Evolutionary conservation across 2,329 filamentous ascomycete species (phyloP).

Genomic region (Aspergillus sp.): DNA sequence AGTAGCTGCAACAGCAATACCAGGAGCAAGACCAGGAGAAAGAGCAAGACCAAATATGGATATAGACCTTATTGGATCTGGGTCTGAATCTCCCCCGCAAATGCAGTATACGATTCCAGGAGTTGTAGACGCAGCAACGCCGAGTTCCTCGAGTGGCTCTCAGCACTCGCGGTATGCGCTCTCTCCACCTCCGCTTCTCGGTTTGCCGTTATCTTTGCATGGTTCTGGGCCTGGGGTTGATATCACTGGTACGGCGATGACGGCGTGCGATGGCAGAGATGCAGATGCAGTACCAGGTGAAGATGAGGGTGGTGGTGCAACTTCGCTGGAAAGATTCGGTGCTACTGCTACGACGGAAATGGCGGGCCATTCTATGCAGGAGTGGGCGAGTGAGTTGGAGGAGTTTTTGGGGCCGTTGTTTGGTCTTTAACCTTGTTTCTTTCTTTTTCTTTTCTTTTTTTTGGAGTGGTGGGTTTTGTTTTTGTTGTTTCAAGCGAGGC

Average conservation of each 20-base stretch:
- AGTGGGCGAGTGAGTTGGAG: neutral
- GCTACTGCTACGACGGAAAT: neutral
- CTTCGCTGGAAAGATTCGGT: neutral
- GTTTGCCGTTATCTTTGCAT: neutral
- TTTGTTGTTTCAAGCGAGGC: neutral
- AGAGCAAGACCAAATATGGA: too few species aligned
- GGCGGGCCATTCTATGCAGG: neutral
- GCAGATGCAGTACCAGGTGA: neutral
- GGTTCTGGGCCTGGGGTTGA: too few species aligned
- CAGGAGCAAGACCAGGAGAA: too few species aligned
- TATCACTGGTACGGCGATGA: too few species aligned
- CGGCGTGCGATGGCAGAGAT: too few species aligned
- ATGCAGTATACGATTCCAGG: too few species aligned
- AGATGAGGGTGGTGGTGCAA: neutral
- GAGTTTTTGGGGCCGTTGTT: neutral
- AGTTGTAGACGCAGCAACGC: neutral
- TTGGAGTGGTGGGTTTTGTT: too few species aligned
- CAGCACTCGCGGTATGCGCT: neutral
- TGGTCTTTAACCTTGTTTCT: neutral
- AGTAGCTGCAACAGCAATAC: too few species aligned
- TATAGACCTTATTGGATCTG: too few species aligned
- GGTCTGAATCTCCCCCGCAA: too few species aligned
- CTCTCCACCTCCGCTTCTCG: too few species aligned
- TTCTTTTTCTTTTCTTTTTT: neutral
- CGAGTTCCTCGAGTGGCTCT: neutral